Evolutionary conservation across 768 basidiomycete species (phyloP).

Genomic region (Suillus fuscotomentosus): DNA sequence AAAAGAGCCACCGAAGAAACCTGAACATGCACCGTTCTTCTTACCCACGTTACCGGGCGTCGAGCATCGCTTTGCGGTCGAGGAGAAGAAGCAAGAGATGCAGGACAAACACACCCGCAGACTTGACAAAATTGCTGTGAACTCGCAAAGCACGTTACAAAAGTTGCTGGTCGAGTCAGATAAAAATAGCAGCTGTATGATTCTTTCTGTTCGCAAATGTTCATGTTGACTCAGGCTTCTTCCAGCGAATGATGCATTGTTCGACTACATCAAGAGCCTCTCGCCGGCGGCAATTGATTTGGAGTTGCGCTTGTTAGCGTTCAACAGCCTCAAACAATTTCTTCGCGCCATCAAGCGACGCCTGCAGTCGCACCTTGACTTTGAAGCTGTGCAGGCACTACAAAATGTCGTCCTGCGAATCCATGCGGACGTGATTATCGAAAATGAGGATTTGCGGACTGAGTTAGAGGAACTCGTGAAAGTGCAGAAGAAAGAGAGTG

Average conservation of each 20-base stretch:
- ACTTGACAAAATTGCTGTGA: slow-evolving; percentile 50
- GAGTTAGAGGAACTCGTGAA: slow-evolving; percentile 57
- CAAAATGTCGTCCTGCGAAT: slow-evolving; percentile 80
- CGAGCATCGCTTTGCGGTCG: slow-evolving; percentile 75
- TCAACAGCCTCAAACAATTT: slow-evolving; percentile 66
- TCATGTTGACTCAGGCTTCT: slow-evolving; percentile 5
- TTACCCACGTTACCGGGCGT: slow-evolving; percentile 89
- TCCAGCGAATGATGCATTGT: slow-evolving; percentile 74
- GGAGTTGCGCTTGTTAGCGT: slow-evolving; percentile 77
- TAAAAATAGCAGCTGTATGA: slow-evolving; percentile 67
- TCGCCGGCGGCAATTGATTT: slow-evolving; percentile 91
- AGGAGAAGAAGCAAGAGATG: slow-evolving; percentile 37
- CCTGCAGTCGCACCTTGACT: slow-evolving; percentile 79
- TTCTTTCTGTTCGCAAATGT: neutral
- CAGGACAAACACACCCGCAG: slow-evolving; percentile 45
- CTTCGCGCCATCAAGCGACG: slow-evolving; percentile 71
- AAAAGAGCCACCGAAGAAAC: slow-evolving; percentile 91
- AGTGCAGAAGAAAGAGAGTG: slow-evolving; percentile 76
- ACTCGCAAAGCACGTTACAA: slow-evolving; percentile 67
- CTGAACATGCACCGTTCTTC: slow-evolving; percentile 97
- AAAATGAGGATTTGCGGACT: slow-evolving; percentile 60
- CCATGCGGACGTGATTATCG: slow-evolving; percentile 80
- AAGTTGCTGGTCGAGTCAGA: slow-evolving; percentile 59
- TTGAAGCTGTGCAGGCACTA: slow-evolving; percentile 92
- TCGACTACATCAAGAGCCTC: slow-evolving; percentile 78